Evolutionary conservation across 2,329 filamentous ascomycete genomes (phyloP).

Genomic region (Neospermospora avenae): DNA sequence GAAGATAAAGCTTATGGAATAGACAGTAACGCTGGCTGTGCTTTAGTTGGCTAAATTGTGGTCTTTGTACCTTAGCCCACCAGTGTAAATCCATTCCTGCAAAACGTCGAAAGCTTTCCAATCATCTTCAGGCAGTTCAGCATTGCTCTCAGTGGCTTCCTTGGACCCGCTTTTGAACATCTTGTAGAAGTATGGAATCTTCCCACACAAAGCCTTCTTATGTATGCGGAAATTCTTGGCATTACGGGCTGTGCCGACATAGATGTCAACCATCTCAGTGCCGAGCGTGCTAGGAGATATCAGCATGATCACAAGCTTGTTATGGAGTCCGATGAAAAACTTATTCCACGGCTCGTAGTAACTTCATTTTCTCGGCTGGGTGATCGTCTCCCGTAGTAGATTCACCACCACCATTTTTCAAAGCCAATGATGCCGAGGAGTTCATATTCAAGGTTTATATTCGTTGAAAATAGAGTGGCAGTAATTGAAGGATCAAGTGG

Average conservation of each 20-base stretch:
- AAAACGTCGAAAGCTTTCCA: conserved; percentile 7
- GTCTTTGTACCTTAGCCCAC: background rate
- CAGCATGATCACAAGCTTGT: background rate
- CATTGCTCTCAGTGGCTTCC: background rate
- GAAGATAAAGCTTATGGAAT: no score
- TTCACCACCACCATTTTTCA: no score
- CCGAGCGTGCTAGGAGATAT: background rate
- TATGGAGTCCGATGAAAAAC: background rate
- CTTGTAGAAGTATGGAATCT: conserved; percentile 11
- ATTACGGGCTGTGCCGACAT: background rate
- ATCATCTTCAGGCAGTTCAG: conserved; percentile 13
- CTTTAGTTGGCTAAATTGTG: no score
- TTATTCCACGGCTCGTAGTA: background rate
- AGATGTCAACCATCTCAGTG: conserved; percentile 8
- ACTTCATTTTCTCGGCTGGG: no score
- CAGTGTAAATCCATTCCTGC: conserved; percentile 11
- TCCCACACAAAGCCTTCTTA: conserved; percentile 8
- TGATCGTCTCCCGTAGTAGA: no score
- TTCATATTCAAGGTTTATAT: no score
- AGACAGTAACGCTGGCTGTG: no score
- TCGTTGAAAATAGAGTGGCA: no score
- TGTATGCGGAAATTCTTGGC: conserved; percentile 9
- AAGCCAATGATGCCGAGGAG: no score
- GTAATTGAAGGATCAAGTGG: no score
- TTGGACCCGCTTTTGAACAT: conserved; percentile 13